Conservation (phyloP, 176 grass and related monocot species). For the Cenchrus purpureus region DNA sequence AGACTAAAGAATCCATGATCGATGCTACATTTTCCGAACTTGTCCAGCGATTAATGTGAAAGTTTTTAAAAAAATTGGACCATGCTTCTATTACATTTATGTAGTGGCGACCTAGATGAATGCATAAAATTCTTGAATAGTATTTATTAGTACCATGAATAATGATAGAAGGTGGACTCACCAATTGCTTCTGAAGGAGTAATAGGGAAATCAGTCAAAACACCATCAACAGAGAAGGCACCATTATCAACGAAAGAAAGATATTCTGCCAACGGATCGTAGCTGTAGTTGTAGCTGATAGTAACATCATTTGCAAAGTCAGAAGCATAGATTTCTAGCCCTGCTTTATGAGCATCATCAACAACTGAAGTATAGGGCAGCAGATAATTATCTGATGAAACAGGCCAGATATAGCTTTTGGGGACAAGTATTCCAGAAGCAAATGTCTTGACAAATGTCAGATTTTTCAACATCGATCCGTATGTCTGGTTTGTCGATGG, state of each 20-base stretch:
- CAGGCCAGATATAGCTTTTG: constrained; percentile 76
- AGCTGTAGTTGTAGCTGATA: constrained; percentile 96
- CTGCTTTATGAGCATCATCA: constrained; percentile 76
- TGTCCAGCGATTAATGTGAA: not conserved
- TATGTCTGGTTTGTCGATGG: constrained; percentile 87
- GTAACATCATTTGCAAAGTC: constrained; percentile 73
- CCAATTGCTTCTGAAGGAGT: constrained; percentile 71
- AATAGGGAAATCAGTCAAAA: constrained; percentile 82
- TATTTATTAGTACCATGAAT: constrained; percentile 8
- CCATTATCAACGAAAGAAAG: constrained; percentile 74
- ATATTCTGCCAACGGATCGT: constrained; percentile 77
- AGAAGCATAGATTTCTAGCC: constrained; percentile 79
- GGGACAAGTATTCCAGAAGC: constrained; percentile 93
- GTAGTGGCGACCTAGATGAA: not conserved
- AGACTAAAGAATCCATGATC: constrained; percentile 7
- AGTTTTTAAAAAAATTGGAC: constrained; percentile 9
- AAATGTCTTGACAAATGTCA: constrained; percentile 82
- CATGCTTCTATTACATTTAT: not conserved
- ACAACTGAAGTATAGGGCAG: constrained; percentile 53
- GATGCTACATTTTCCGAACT: constrained; percentile 4
- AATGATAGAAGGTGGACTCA: constrained; percentile 43
- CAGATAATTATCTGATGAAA: constrained; percentile 79
- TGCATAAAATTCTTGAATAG: constrained; percentile 12
- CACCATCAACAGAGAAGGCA: constrained; percentile 77
- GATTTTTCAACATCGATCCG: constrained; percentile 58